phyloP scores from a whole-genome alignment of 805 yeast genomes.

The Wickerhamomyces ciferrii region DNA sequence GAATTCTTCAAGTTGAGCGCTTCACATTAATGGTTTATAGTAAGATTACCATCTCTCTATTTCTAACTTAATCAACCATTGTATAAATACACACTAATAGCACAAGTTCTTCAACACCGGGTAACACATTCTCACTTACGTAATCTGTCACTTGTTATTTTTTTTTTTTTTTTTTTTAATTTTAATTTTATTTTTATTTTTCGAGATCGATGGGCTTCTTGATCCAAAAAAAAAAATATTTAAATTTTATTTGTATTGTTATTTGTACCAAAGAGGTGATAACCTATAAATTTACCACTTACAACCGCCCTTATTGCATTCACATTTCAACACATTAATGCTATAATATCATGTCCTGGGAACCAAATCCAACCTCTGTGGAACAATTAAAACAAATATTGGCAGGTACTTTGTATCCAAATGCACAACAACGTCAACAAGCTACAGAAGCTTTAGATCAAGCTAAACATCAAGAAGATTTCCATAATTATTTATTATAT shows the following conservation, averaged over 20 bases:
- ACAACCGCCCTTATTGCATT: too few species aligned
- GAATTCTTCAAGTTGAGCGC: too few species aligned
- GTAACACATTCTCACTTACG: background rate
- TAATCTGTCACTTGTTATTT: background rate
- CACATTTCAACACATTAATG: too few species aligned
- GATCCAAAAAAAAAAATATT: background rate
- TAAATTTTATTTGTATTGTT: background rate
- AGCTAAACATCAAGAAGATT: slow-evolving; percentile 69
- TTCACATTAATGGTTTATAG: too few species aligned
- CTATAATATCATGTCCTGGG: slow-evolving; percentile 48
- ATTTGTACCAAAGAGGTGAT: background rate
- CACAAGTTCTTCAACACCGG: background rate
- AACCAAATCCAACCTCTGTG: slow-evolving; percentile 56
- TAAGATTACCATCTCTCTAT: background rate
- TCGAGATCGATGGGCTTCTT: background rate
- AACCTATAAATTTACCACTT: background rate
- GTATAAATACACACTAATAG: too few species aligned
- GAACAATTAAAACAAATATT: slow-evolving; percentile 63
- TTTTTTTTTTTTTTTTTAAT: background rate
- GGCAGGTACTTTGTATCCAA: slow-evolving; percentile 64
- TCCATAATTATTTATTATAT: slow-evolving; percentile 73
- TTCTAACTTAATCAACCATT: too few species aligned
- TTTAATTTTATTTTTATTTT: too few species aligned
- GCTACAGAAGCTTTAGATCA: slow-evolving; percentile 73
- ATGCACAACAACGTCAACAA: slow-evolving; percentile 44